These are phyloP conservation scores for Pythium utonaiense DNA, from an alignment of 352 stramenopile genomes.

Conservation along the genomic window DNA sequence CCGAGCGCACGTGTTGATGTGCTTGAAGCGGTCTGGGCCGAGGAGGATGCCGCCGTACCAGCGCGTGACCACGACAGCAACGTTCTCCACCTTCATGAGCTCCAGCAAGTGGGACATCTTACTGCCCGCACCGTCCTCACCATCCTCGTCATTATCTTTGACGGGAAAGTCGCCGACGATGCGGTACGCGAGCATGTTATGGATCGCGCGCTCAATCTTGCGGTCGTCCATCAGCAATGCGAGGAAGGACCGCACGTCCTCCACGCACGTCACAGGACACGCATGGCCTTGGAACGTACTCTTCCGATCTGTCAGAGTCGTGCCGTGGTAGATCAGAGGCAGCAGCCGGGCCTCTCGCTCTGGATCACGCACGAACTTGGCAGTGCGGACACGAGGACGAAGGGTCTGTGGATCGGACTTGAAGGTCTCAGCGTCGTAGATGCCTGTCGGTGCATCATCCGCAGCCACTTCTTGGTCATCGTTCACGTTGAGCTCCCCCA, in stretches of 20 bases:
- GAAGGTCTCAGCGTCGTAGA: conserved; percentile 30
- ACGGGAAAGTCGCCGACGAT: conserved; percentile 65
- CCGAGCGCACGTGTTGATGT: conserved; percentile 75
- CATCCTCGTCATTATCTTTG: conserved; percentile 88
- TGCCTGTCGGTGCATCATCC: conserved; percentile 10
- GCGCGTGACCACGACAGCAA: conserved; percentile 78
- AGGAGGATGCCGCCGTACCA: conserved; percentile 85
- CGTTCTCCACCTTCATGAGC: conserved; percentile 74
- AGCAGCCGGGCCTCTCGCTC: conserved; percentile 47
- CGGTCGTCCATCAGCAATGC: conserved; percentile 72
- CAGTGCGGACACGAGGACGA: conserved; percentile 57
- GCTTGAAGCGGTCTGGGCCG: conserved; percentile 84
- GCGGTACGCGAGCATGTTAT: conserved; percentile 89
- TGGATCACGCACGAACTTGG: conserved; percentile 50
- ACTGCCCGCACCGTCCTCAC: conserved; percentile 74
- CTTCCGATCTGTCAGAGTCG: conserved; percentile 72
- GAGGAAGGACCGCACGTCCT: conserved; percentile 79
- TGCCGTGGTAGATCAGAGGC: conserved; percentile 69
- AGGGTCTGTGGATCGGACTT: conserved; percentile 53
- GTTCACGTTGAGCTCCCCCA: neutral
- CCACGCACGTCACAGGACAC: conserved; percentile 54
- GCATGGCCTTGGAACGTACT: conserved; percentile 80
- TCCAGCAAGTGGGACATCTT: conserved; percentile 83
- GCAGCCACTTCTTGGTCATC: conserved; percentile 9
- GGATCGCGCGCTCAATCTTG: conserved; percentile 80